Base-by-base conservation (phyloP, 768 basidiomycete species). In the Porphyrellus cyaneotinctus region DNA sequence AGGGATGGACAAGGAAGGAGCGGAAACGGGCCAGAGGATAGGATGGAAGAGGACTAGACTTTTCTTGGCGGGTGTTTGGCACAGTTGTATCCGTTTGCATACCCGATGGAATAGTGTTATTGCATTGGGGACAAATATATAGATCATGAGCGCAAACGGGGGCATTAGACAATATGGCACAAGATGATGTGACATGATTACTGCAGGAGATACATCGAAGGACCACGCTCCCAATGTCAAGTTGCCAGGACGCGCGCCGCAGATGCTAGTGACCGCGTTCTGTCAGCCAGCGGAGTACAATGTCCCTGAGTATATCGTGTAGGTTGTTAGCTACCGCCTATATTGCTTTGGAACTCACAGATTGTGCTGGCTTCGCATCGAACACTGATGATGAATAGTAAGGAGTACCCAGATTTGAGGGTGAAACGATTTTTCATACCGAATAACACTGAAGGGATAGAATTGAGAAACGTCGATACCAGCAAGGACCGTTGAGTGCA, bases 331-430 rank as follows among this genome's bases (percentile, higher is more conserved):
- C 13, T 2, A 18, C 24, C 35, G 30, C 24, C 4, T 6, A 4
- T 20, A 11, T 44, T 7, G 10, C 8, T 12, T 4, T 18, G 10
- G 24, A 31, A 67, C 88, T 50, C 60, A 89, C 87, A 97, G 73
- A 66, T 97, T 97, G 69, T 97, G 92, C 69, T 91, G 88, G 63
- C 85, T 94, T 71, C 94, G 95, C 87, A 95, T 95, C 3, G 92
- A 97, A 67, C 93, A 95, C 94, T 97, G 60, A 1, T 43, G 42
- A 22, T 43, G 14, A 22, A 32, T 33, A 30, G 23, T 56, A 38
- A 51, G 54, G 22, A 15, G 41, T 6, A 32, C 30, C 8, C 10
- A 45, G 10, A 43, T 41, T 32, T 32, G 30, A 46, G n/a, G 22
- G 37, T 24, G n/a, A 35, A 30, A 31, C 11, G 6, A 11, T 4